A percentile compares a stretch with the other conserved stretches of the same genome.
Evolutionary conservation across 257 asterid species (phyloP).

Genomic region (Gentiana straminea): DNA sequence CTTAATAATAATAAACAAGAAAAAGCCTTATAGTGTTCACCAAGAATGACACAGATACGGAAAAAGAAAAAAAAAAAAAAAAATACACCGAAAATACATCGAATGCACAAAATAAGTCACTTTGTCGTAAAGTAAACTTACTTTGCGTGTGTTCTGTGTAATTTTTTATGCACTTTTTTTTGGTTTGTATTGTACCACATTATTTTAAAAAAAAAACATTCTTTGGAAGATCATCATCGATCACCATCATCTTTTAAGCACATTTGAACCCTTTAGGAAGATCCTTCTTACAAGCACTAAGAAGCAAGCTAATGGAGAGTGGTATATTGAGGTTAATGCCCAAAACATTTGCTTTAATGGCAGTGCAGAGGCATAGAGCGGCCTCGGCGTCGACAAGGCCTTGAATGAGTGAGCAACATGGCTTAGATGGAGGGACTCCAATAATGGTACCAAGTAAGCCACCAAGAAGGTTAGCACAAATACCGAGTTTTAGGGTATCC

Average conservation of each 20-base stretch:
- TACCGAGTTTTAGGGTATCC: constrained; percentile 15
- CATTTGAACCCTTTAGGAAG: constrained; percentile 17
- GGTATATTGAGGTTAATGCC: constrained; percentile 20
- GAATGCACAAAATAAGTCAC: background rate
- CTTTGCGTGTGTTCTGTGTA: too few species aligned
- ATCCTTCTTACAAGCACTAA: constrained; percentile 19
- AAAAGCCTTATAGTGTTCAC: too few species aligned
- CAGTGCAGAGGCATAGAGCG: constrained; percentile 27
- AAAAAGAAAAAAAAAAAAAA: background rate
- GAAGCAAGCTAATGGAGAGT: constrained; percentile 24
- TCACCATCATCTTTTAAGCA: background rate
- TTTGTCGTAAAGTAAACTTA: background rate
- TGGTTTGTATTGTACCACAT: too few species aligned
- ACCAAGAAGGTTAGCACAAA: constrained; percentile 14
- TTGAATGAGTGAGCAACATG: constrained; percentile 18
- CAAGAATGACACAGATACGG: too few species aligned
- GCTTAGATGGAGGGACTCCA: constrained; percentile 15
- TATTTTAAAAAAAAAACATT: too few species aligned
- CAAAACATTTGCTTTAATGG: constrained; percentile 21
- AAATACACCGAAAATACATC: background rate
- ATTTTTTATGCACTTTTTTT: too few species aligned
- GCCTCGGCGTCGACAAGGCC: constrained; percentile 25
- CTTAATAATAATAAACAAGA: too few species aligned
- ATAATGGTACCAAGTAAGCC: constrained; percentile 11
- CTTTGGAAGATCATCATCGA: too few species aligned